These are phyloP conservation scores for Kluyveromyces starmeri DNA, from an alignment of 805 yeast genomes.

Conservation along the genomic window DNA sequence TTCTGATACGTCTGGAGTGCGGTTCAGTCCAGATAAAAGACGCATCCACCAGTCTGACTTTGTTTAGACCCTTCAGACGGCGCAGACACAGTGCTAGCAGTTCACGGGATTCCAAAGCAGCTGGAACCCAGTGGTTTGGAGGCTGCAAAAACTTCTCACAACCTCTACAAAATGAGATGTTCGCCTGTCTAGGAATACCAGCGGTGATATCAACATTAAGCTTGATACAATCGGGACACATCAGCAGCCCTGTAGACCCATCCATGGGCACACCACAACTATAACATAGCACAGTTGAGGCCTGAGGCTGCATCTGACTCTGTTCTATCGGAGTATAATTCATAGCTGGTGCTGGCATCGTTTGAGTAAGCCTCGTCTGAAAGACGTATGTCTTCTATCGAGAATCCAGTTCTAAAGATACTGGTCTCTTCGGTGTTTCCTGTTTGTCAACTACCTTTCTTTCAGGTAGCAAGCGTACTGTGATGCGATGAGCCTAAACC, in stretches of 20 bases:
- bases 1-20: constrained; percentile 87
- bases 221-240: constrained; percentile 97
- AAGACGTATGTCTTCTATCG: too few relatives aligned
- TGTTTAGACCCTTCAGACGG: constrained; percentile 77
- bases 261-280: constrained; percentile 99
- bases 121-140: constrained; percentile 87
- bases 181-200: constrained; percentile 91
- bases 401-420: too few relatives aligned
- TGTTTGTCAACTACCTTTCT: too few relatives aligned
- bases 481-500: too few relatives aligned
- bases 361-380: too few relatives aligned
- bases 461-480: too few relatives aligned
- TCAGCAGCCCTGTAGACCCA: constrained; percentile 84
- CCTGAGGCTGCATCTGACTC: constrained; percentile 29
- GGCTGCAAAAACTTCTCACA: constrained; percentile 96
- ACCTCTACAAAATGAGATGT: constrained; percentile 88
- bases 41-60: constrained; percentile 86
- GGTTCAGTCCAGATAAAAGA: constrained; percentile 98
- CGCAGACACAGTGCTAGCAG: constrained; percentile 82
- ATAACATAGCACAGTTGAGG: constrained; percentile 90
- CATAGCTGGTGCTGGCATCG: constrained; percentile 17
- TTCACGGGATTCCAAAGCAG: constrained; percentile 88
- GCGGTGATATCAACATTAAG: constrained; percentile 88
- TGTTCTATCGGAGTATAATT: constrained; percentile 32
- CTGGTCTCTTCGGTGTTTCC: too few relatives aligned